Evolutionary conservation across 2,329 filamentous ascomycete species (phyloP).

Genomic region (Botrytis sinoallii): DNA sequence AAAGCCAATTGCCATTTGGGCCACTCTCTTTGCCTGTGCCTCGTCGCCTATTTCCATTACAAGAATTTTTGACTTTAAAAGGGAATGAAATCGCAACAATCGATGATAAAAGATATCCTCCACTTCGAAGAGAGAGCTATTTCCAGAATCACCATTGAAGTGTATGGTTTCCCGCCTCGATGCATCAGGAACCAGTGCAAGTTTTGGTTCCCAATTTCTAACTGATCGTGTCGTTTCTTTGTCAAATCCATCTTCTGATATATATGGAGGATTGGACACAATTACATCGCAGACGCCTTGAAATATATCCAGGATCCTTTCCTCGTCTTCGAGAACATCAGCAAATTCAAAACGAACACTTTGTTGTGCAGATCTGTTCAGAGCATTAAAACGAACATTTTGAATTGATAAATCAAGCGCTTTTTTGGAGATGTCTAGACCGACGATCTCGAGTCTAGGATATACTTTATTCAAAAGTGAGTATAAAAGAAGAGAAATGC

Average conservation of each 20-base stretch:
- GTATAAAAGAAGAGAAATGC: slow-evolving; percentile 77
- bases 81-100: slow-evolving; percentile 51
- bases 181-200: slow-evolving; percentile 65
- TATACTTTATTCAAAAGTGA: slow-evolving; percentile 50
- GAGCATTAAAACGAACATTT: slow-evolving; percentile 59
- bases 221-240: slow-evolving; percentile 69
- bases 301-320: not conserved
- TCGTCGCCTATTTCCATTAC: slow-evolving; percentile 71
- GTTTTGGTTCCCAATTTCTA: slow-evolving; percentile 72
- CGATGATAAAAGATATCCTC: slow-evolving; percentile 61
- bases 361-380: slow-evolving; percentile 23
- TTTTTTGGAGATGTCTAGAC: slow-evolving; percentile 67
- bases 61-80: slow-evolving; percentile 51
- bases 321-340: not conserved
- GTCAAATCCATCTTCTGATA: slow-evolving; percentile 62
- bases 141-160: not conserved
- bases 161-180: not conserved
- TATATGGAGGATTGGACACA: slow-evolving; percentile 88
- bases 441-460: slow-evolving; percentile 55
- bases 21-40: slow-evolving; percentile 64
- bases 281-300: slow-evolving; percentile 50
- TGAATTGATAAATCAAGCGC: slow-evolving; percentile 63
- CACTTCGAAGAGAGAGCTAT: not conserved
- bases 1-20: slow-evolving; percentile 43
- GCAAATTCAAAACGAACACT: slow-evolving; percentile 2